These are phyloP conservation scores for Acanthamoeba rhysodes DNA, from an alignment of 208 protist genomes.

Conservation along the genomic window DNA sequence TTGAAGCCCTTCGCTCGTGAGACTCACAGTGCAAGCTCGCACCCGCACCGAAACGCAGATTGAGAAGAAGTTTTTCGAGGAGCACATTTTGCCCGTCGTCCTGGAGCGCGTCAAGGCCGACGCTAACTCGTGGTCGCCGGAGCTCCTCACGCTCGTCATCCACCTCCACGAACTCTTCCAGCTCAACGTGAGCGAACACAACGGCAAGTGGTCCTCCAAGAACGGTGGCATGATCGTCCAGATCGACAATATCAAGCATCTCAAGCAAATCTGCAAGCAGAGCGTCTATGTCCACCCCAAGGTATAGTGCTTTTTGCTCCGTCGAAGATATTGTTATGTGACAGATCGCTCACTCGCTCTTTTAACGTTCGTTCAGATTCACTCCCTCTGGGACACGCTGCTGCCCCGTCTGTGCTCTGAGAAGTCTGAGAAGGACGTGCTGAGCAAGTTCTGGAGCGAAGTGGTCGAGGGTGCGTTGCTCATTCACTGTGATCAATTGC, in stretches of 20 bases:
- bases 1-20: too few species aligned
- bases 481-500: not conserved
- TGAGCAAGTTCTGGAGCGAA: conserved; percentile 10
- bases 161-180: conserved; percentile 55
- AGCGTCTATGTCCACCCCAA: conserved; percentile 62
- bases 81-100: conserved; percentile 60
- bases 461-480: conserved; percentile 35
- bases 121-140: conserved; percentile 55
- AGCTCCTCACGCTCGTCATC: conserved; percentile 37
- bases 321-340: too few species aligned
- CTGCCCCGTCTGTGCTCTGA: conserved; percentile 2
- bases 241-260: conserved; percentile 58
- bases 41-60: conserved; percentile 30
- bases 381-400: conserved; percentile 56
- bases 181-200: conserved; percentile 50
- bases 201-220: conserved; percentile 66
- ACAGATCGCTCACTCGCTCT: not conserved
- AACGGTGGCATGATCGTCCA: conserved; percentile 42
- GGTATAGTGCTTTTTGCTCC: not conserved
- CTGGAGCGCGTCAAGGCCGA: conserved; percentile 26
- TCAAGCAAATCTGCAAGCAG: conserved; percentile 33
- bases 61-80: conserved; percentile 74
- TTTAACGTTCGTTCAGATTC: not conserved
- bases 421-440: not conserved
- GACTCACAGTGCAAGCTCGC: not conserved